These are phyloP conservation scores for Phytopythium cucurbitacearum DNA, from an alignment of 352 stramenopile genomes.

Conservation along the genomic window DNA sequence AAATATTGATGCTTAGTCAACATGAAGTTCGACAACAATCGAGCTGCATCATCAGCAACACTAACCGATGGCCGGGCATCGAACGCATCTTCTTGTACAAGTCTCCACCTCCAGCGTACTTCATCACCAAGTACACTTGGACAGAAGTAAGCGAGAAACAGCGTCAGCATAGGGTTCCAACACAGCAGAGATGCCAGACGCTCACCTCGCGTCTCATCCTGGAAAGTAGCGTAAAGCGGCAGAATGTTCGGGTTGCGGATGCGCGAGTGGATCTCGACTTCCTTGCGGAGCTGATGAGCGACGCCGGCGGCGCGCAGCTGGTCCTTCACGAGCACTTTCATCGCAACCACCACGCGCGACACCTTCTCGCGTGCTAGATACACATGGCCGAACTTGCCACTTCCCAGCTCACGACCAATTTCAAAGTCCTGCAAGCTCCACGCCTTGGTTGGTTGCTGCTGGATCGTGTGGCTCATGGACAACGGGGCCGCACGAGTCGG, in stretches of 20 bases:
- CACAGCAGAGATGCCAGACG: not conserved
- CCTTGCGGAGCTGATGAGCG: conserved; percentile 78
- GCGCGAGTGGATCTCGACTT: conserved; percentile 90
- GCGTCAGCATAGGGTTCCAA: not conserved
- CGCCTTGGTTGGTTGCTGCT: conserved; percentile 31
- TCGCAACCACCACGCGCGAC: conserved; percentile 73
- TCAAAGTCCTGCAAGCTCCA: conserved; percentile 88
- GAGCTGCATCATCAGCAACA: not conserved
- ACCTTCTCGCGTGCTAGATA: conserved; percentile 84
- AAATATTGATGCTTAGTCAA: not conserved
- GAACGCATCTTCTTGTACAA: conserved; percentile 74
- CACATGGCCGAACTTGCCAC: conserved; percentile 88
- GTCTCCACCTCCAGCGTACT: conserved; percentile 83
- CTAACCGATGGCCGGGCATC: conserved; percentile 40
- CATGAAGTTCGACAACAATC: not conserved
- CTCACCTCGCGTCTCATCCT: conserved; percentile 61
- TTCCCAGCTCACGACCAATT: conserved; percentile 76
- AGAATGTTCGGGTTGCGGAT: conserved; percentile 88
- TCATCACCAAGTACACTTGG: conserved; percentile 85
- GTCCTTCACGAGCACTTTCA: conserved; percentile 91
- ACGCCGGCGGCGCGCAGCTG: conserved; percentile 64
- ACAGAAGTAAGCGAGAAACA: not conserved
- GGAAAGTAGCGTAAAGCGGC: conserved; percentile 80
- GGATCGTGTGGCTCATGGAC: not conserved
- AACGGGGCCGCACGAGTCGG: conserved; percentile 23